These are phyloP conservation scores for Ilyonectria mors-panacis DNA, from an alignment of 2,329 filamentous ascomycete species.

Conservation along the genomic window DNA sequence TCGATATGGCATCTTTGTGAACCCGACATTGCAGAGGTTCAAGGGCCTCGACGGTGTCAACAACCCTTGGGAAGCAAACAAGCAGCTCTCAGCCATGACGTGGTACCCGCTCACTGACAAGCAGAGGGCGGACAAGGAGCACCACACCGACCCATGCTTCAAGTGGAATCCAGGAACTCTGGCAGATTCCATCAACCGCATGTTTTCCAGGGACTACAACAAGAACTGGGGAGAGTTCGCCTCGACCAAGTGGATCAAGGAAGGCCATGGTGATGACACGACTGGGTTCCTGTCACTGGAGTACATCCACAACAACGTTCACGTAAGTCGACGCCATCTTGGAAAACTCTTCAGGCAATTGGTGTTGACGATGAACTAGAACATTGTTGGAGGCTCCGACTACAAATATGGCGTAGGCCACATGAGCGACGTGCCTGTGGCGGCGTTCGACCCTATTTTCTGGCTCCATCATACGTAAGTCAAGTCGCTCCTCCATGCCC, in stretches of 20 bases:
- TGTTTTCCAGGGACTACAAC: slow-evolving; percentile 44
- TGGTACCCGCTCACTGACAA: too few relatives aligned
- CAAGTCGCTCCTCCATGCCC: background rate
- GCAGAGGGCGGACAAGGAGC: too few relatives aligned
- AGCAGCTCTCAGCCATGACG: background rate
- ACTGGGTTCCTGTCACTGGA: slow-evolving; percentile 51
- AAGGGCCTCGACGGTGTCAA: slow-evolving; percentile 23
- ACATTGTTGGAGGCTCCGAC: slow-evolving; percentile 29
- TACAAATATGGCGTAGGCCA: slow-evolving; percentile 60
- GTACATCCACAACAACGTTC: slow-evolving; percentile 58
- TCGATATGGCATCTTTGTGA: slow-evolving; percentile 19
- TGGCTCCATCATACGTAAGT: slow-evolving; percentile 71
- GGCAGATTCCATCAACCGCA: slow-evolving; percentile 42
- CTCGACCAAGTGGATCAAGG: slow-evolving; percentile 16
- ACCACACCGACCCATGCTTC: too few relatives aligned
- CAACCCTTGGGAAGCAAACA: slow-evolving; percentile 10
- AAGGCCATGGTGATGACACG: background rate
- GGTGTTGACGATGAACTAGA: background rate
- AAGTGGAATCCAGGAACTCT: slow-evolving; percentile 37
- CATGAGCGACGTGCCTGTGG: slow-evolving; percentile 69
- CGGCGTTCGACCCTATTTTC: slow-evolving; percentile 76
- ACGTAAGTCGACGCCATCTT: too few relatives aligned
- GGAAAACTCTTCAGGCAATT: too few relatives aligned
- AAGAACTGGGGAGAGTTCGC: slow-evolving; percentile 41
- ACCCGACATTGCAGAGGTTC: background rate